Percentiles rank a stretch among this genome's conserved stretches.
phyloP scores from a whole-genome alignment of 1,284 basidiomycete species.

The Schizophyllum commune region DNA sequence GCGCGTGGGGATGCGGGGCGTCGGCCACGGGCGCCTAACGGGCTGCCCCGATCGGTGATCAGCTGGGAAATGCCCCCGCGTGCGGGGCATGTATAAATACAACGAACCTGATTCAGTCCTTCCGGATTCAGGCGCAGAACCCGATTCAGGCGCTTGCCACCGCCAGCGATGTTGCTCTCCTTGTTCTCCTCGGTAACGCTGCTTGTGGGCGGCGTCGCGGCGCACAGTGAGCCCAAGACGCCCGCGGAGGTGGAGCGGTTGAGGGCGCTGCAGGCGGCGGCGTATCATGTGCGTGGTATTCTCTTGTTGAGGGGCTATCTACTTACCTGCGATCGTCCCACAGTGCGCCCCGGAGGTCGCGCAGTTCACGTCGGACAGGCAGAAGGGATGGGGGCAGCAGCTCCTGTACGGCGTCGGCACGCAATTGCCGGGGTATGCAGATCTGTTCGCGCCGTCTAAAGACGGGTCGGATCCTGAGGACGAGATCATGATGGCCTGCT shows the following conservation, averaged over 20 bases:
- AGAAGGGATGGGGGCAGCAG: constrained; percentile 36
- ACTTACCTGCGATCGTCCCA: constrained; percentile 34
- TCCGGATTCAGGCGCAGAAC: too few species aligned
- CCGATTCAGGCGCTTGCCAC: neutral
- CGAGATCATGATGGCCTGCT: constrained; percentile 28
- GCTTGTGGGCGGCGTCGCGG: neutral
- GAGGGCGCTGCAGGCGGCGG: constrained; percentile 19
- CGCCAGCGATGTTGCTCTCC: neutral
- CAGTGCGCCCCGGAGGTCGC: constrained; percentile 44
- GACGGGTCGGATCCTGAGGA: constrained; percentile 10
- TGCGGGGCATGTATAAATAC: neutral
- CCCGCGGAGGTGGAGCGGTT: neutral
- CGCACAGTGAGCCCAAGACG: neutral
- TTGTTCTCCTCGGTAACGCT: neutral
- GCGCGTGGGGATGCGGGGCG: neutral
- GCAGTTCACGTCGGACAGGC: constrained; percentile 37
- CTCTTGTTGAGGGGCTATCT: neutral
- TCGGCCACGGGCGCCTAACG: neutral
- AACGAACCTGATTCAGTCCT: neutral
- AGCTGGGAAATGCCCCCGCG: neutral
- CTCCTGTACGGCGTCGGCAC: constrained; percentile 28
- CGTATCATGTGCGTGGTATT: constrained; percentile 34
- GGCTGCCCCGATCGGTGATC: neutral
- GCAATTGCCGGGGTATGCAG: constrained; percentile 33
- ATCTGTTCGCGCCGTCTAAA: constrained; percentile 33